A percentile compares a stretch with the other conserved stretches of the same genome.
These are phyloP conservation scores for Naegleria lovaniensis DNA, from an alignment of 208 protist species.

Conservation along the genomic window DNA sequence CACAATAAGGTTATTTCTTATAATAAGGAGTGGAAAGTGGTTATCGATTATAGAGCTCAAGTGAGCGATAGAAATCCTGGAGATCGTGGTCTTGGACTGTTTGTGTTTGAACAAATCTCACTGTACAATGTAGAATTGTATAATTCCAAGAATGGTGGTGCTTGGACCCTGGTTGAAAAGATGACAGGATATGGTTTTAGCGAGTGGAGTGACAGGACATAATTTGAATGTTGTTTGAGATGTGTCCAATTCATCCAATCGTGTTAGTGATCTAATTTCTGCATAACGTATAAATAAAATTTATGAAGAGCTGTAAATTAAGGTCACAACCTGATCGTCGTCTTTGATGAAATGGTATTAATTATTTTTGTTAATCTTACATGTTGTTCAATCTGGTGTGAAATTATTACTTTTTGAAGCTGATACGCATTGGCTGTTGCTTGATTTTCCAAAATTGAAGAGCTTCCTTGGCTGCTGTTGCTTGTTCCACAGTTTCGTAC, in stretches of 20 bases:
- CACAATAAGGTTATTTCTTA: not conserved
- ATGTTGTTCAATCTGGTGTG: too few relatives aligned
- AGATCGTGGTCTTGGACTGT: not conserved
- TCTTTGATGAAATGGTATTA: too few relatives aligned
- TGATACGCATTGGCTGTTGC: not conserved
- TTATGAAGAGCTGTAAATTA: too few relatives aligned
- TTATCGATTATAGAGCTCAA: not conserved
- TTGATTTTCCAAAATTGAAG: not conserved
- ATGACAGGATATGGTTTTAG: not conserved
- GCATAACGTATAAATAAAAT: too few relatives aligned
- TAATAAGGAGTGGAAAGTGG: not conserved
- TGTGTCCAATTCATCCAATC: too few relatives aligned
- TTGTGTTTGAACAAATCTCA: not conserved
- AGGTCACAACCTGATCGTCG: too few relatives aligned
- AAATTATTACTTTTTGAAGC: not conserved
- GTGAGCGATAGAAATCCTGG: not conserved
- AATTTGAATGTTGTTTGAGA: not conserved
- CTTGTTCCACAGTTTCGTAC: not conserved
- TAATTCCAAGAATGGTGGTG: not conserved
- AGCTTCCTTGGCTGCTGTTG: not conserved
- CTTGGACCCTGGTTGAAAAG: not conserved
- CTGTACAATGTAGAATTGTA: not conserved
- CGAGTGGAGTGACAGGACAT: not conserved
- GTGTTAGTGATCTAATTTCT: too few relatives aligned
- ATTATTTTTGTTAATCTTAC: too few relatives aligned